A percentile compares a stretch with the other conserved stretches of the same genome.
Conservation (phyloP, 495 filamentous ascomycete genomes). For the Penicillium chermesinum region DNA sequence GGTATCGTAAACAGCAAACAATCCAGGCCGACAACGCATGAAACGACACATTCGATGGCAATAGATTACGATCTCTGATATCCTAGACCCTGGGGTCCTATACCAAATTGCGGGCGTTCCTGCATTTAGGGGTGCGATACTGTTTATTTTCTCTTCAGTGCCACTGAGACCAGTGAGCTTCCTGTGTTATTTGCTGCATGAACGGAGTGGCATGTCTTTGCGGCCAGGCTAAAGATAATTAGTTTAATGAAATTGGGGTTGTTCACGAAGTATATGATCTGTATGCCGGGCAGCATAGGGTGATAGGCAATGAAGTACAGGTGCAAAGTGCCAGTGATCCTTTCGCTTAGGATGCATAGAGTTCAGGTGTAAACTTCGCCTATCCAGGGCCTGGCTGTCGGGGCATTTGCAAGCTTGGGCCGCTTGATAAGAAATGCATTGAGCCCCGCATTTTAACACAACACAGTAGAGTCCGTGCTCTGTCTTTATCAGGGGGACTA, state of each 20-base stretch:
- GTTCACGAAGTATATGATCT: not conserved
- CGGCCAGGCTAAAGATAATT: conserved; percentile 32
- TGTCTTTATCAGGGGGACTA: too few species aligned
- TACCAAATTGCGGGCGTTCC: conserved; percentile 14
- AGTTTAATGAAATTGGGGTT: conserved; percentile 30
- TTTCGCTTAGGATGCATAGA: not conserved
- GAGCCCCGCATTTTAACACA: conserved; percentile 13
- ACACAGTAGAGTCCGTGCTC: too few species aligned
- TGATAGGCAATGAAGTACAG: not conserved
- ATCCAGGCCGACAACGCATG: conserved; percentile 46
- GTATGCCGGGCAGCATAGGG: not conserved
- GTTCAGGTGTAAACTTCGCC: not conserved
- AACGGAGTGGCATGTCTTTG: conserved; percentile 15
- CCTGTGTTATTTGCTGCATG: conserved; percentile 41
- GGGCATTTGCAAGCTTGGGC: not conserved
- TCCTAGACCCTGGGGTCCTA: conserved; percentile 17
- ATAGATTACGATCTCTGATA: conserved; percentile 37
- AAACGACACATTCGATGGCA: conserved; percentile 30
- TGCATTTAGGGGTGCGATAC: conserved; percentile 20
- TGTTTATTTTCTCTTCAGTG: conserved; percentile 23
- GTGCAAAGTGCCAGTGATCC: not conserved
- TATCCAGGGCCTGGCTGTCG: not conserved
- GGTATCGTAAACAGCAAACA: conserved; percentile 34
- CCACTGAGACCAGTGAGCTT: conserved; percentile 19
- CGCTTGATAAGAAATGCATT: conserved; percentile 11